Percentiles rank a stretch among this genome's conserved stretches.
phyloP scores from a whole-genome alignment of 2,329 filamentous ascomycete species.

The Magnaporthiopsis incrustans region DNA sequence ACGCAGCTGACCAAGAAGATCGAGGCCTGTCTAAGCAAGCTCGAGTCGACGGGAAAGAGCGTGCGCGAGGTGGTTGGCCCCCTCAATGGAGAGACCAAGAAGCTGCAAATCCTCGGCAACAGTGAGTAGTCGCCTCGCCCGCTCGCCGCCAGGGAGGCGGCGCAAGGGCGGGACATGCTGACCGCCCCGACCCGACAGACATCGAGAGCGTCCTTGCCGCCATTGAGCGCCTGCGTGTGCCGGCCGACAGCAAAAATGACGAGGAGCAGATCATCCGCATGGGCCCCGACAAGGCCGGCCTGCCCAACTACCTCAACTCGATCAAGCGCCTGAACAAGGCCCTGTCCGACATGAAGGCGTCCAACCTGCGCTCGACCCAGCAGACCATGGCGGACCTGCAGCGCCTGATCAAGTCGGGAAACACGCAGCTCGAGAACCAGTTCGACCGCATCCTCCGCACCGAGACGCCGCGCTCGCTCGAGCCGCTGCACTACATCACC shows the following conservation, averaged over 20 bases:
- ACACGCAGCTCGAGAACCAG: slow-evolving; percentile 73
- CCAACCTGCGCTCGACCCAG: slow-evolving; percentile 89
- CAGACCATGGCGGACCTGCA: slow-evolving; percentile 76
- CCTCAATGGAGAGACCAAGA: slow-evolving; percentile 85
- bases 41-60: slow-evolving; percentile 83
- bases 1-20: slow-evolving; percentile 93
- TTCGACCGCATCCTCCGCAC: slow-evolving; percentile 69
- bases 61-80: slow-evolving; percentile 89
- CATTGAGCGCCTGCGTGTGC: slow-evolving; percentile 81
- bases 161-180: not conserved
- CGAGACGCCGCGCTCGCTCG: slow-evolving; percentile 72
- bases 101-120: slow-evolving; percentile 75
- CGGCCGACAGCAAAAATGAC: slow-evolving; percentile 83
- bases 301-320: slow-evolving; percentile 79
- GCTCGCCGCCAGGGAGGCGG: not conserved
- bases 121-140: slow-evolving; percentile 41
- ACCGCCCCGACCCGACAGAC: slow-evolving; percentile 38
- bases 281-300: slow-evolving; percentile 74
- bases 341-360: slow-evolving; percentile 74
- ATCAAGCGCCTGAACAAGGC: slow-evolving; percentile 83
- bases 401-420: slow-evolving; percentile 69
- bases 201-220: slow-evolving; percentile 79
- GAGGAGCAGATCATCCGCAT: slow-evolving; percentile 87
- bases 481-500: slow-evolving; percentile 86
- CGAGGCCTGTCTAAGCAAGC: slow-evolving; percentile 71